phyloP scores from a whole-genome alignment of 495 filamentous ascomycete species.

The Lasiosphaeria ovina region DNA sequence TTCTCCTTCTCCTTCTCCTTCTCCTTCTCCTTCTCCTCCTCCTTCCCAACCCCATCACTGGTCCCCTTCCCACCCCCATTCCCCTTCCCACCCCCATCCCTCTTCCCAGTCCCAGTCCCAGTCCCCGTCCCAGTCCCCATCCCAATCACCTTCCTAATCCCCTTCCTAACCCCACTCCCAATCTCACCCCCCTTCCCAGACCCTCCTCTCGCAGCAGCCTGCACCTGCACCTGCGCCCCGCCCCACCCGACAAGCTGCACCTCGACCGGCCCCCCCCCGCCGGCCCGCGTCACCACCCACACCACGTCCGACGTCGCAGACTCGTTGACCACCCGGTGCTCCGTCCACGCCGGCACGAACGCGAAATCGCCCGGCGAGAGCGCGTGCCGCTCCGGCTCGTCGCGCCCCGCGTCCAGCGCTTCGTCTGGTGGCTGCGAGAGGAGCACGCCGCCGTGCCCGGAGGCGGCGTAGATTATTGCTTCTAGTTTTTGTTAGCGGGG shows the following conservation, averaged over 20 bases:
- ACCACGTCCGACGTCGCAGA: constrained; percentile 52
- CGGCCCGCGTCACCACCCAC: constrained; percentile 57
- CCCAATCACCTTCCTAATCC: no score
- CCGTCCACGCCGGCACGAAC: constrained; percentile 60
- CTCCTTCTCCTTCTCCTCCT: no score
- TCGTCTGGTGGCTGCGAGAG: constrained; percentile 41
- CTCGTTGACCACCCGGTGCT: constrained; percentile 68
- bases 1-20: no score
- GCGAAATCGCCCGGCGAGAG: constrained; percentile 62
- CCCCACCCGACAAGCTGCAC: constrained; percentile 60
- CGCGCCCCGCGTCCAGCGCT: constrained; percentile 11
- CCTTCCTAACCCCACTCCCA: not conserved
- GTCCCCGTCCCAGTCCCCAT: no score
- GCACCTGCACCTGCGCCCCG: constrained; percentile 30
- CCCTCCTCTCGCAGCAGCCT: no score
- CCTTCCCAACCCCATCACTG: no score
- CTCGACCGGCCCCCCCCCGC: constrained; percentile 55
- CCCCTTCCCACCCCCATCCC: no score
- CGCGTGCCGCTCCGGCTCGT: constrained; percentile 47
- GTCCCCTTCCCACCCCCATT: no score
- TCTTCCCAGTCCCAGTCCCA: no score
- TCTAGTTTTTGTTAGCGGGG: constrained; percentile 29
- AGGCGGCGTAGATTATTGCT: constrained; percentile 45
- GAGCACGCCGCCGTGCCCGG: constrained; percentile 37
- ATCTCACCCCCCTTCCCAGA: not conserved